Evolutionary conservation across 768 basidiomycete species (phyloP).

Genomic region (Psilocybe subaeruginosa): DNA sequence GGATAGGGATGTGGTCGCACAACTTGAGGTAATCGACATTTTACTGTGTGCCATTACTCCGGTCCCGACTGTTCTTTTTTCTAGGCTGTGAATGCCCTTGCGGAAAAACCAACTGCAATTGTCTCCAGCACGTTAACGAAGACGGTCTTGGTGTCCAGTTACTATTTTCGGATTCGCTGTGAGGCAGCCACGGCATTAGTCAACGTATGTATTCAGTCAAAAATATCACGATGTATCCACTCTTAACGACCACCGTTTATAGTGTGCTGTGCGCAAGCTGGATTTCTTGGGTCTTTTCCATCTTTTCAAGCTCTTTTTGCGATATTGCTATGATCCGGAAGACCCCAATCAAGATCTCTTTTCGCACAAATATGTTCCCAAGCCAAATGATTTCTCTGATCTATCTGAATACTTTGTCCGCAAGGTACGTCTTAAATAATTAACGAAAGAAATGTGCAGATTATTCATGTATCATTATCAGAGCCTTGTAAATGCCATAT

Average conservation of each 20-base stretch:
- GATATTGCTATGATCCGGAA: conserved; percentile 89
- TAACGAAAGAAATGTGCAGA: neutral
- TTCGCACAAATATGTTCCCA: conserved; percentile 87
- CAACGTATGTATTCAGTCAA: conserved; percentile 52
- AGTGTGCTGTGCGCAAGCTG: conserved; percentile 85
- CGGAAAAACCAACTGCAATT: conserved; percentile 80
- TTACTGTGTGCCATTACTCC: neutral
- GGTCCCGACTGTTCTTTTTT: neutral
- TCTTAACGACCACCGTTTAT: conserved; percentile 15
- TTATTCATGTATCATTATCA: conserved; percentile 30
- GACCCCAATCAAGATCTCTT: conserved; percentile 84
- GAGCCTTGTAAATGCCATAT: conserved; percentile 82
- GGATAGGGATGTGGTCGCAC: conserved; percentile 96
- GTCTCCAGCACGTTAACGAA: conserved; percentile 92
- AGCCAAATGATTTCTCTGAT: conserved; percentile 93
- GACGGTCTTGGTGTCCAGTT: conserved; percentile 92
- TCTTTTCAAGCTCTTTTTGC: conserved; percentile 91
- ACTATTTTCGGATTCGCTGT: conserved; percentile 94
- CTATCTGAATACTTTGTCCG: conserved; percentile 93
- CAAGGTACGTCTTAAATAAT: conserved; percentile 58
- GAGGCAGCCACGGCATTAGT: conserved; percentile 90
- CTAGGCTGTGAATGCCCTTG: conserved; percentile 89
- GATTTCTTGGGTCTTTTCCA: conserved; percentile 94
- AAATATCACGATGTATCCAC: neutral
- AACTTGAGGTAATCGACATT: conserved; percentile 76